Evolutionary conservation across 768 basidiomycete genomes (phyloP), one percentile per base, ranked within the genome.

Genomic region (Postia placenta): DNA sequence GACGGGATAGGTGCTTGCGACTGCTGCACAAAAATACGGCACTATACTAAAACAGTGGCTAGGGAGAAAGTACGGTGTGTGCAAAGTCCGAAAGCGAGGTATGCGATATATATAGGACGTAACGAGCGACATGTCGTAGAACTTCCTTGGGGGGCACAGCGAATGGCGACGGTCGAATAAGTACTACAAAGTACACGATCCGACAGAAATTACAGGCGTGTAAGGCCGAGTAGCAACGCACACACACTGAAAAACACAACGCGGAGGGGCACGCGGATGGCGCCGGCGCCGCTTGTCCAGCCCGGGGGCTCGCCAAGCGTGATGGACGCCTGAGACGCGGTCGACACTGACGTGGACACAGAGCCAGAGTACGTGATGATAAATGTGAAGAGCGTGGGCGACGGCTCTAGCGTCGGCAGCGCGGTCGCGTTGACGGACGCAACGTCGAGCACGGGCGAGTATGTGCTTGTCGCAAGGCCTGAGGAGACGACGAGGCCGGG

Each of bases 391-490:
- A 78, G 60, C 5, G 74, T 74, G 2, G 78, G 74, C 5, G 69
- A 54, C 4, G 79, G 76, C 27, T 69, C 68, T 23, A 87, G 72
- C 17, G 68, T 69, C 14, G 86, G 85, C 11, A 91, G 64, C 5
- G 73, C 78, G 1, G 83, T 75, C 24, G 66, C 69, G 53, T 76
- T 81, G 38, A 67, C 60, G 5, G 52, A 69, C 53, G 53, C 65
- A 50, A 64, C 57, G 17, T 67, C 76, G 42, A 85, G 64, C 23
- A 87, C 68, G 0, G 87, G 73, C 28, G 64, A 69, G 59, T 91
- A 91, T 2, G 87, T 87, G 63, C 79, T 81, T 0, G 81, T 83
- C 15, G 80, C 87, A 19, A 89, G 78, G 28, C 79, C 85, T 15
- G 80, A 73, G 2, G 67, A 52, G 3, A 80, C 79, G 19, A 84